Percentiles rank a stretch among this genome's conserved stretches.
These are phyloP conservation scores for Lablab purpureus DNA, from an alignment of 306 rosid species.

Conservation along the genomic window DNA sequence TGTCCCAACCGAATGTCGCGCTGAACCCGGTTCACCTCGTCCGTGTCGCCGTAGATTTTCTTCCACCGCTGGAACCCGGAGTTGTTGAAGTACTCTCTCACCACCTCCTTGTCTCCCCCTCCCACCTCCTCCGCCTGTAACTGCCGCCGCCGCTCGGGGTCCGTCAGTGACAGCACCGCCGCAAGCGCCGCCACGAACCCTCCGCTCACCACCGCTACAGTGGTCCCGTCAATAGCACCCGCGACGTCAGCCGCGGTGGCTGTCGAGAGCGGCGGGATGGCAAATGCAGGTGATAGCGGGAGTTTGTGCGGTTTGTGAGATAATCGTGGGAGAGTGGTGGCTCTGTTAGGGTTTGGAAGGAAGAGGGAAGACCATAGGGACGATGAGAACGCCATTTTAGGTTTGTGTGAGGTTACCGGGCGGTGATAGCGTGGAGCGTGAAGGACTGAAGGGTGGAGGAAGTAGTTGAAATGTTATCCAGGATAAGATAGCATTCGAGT, in stretches of 20 bases:
- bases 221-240: conserved; percentile 68
- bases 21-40: conserved; percentile 90
- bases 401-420: conserved; percentile 35
- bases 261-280: conserved; percentile 69
- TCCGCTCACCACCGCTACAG: conserved; percentile 76
- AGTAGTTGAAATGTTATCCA: conserved; percentile 44
- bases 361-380: conserved; percentile 50
- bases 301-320: conserved; percentile 43
- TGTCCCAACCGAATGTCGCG: conserved; percentile 84
- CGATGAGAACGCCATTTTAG: conserved; percentile 61
- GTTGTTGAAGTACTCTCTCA: conserved; percentile 90
- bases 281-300: conserved; percentile 48
- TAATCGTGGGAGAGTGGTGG: conserved; percentile 40
- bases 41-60: conserved; percentile 93
- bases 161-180: conserved; percentile 72
- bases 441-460: not conserved
- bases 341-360: conserved; percentile 45
- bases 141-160: conserved; percentile 82
- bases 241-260: conserved; percentile 62
- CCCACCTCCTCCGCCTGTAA: conserved; percentile 92
- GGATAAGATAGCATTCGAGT: conserved; percentile 55
- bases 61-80: conserved; percentile 93
- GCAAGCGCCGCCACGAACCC: conserved; percentile 80
- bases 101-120: conserved; percentile 95
- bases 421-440: not conserved